phyloP scores from a whole-genome alignment of 1,284 basidiomycete species.

The Ganoderma lucidum region DNA sequence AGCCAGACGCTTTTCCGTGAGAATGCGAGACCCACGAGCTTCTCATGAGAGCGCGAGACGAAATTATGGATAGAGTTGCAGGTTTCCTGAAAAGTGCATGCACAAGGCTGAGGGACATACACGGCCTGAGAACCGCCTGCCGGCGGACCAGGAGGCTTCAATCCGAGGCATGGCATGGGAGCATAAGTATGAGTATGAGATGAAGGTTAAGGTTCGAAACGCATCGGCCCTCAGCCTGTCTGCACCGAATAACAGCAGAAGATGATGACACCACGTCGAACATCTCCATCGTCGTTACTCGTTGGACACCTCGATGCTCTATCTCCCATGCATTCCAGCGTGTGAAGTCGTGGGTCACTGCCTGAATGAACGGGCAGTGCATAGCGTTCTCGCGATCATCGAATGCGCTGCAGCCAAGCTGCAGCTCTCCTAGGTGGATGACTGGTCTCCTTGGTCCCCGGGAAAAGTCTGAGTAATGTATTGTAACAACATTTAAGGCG shows the following conservation, averaged over 20 bases:
- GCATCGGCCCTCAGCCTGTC: neutral
- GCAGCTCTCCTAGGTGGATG: neutral
- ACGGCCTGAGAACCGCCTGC: constrained; percentile 9
- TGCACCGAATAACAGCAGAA: neutral
- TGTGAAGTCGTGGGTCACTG: neutral
- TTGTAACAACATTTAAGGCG: neutral
- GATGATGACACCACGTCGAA: constrained; percentile 17
- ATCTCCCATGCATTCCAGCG: constrained; percentile 11
- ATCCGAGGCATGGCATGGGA: constrained; percentile 24
- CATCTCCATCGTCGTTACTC: constrained; percentile 18
- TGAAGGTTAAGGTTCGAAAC: constrained; percentile 9
- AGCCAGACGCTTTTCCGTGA: constrained; percentile 23
- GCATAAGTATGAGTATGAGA: neutral
- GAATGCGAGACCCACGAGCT: constrained; percentile 14
- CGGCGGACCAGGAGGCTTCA: constrained; percentile 23
- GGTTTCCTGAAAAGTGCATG: constrained; percentile 26
- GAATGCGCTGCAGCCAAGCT: constrained; percentile 12
- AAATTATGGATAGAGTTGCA: constrained; percentile 29
- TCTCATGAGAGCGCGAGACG: constrained; percentile 24
- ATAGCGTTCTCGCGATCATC: constrained; percentile 30
- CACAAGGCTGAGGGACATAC: constrained; percentile 11
- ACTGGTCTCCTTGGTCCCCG: neutral
- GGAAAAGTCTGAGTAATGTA: neutral
- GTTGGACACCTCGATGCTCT: constrained; percentile 6
- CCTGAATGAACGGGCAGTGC: neutral